phyloP scores from a whole-genome alignment of 2,329 filamentous ascomycete genomes.

The Penicillium aurantiogriseum region DNA sequence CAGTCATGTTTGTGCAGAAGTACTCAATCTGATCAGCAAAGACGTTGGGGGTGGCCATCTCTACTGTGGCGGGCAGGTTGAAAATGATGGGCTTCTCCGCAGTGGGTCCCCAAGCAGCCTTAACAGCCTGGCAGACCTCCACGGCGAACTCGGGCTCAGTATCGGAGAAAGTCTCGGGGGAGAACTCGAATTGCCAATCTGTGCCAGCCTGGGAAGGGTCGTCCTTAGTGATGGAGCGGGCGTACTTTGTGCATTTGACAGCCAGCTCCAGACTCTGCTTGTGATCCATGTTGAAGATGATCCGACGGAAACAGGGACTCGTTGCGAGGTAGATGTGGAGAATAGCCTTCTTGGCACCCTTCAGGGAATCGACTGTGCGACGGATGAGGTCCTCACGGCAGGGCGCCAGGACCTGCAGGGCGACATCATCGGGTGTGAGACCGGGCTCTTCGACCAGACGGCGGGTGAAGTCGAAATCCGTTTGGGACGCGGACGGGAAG shows the following conservation, averaged over 20 bases:
- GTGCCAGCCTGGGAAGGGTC: constrained; percentile 57
- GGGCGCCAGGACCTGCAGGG: constrained; percentile 85
- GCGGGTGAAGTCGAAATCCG: constrained; percentile 92
- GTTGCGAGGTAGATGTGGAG: constrained; percentile 96
- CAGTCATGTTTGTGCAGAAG: constrained; percentile 81
- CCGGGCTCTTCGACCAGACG: constrained; percentile 82
- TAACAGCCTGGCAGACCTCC: constrained; percentile 85
- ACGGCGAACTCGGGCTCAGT: constrained; percentile 80
- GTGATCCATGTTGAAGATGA: constrained; percentile 85
- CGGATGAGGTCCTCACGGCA: constrained; percentile 89
- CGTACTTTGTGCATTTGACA: constrained; percentile 80
- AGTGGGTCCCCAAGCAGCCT: constrained; percentile 84
- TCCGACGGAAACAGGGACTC: constrained; percentile 87
- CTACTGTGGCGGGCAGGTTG: constrained; percentile 93
- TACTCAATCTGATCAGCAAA: constrained; percentile 97
- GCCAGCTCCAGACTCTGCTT: constrained; percentile 79
- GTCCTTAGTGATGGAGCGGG: constrained; percentile 84
- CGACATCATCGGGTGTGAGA: constrained; percentile 82
- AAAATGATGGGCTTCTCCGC: constrained; percentile 84
- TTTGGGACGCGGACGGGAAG: constrained; percentile 91
- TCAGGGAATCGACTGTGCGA: constrained; percentile 82
- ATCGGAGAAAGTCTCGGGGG: constrained; percentile 74
- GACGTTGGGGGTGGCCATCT: constrained; percentile 90
- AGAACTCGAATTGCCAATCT: constrained; percentile 54
- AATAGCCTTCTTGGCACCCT: constrained; percentile 87